These are phyloP conservation scores for Achaetomium macrosporum DNA, from an alignment of 2,329 filamentous ascomycete genomes.

Conservation along the genomic window DNA sequence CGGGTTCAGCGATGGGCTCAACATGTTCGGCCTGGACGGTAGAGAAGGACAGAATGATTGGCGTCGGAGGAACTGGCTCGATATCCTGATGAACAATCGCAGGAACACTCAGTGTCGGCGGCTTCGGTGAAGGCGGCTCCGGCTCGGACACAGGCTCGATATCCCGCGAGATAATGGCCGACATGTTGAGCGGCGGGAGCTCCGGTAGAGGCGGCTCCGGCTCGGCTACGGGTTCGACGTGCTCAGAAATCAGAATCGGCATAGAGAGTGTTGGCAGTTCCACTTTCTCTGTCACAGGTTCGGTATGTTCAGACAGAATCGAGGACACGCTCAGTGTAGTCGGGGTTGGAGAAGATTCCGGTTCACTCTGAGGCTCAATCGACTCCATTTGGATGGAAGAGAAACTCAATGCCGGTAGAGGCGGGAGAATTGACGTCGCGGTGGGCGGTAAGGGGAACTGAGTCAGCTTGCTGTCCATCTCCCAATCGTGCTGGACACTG, in stretches of 20 bases:
- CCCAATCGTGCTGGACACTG: slow-evolving; percentile 45
- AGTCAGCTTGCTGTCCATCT: slow-evolving; percentile 47
- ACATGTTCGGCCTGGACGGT: slow-evolving; percentile 16
- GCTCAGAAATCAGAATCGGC: slow-evolving; percentile 12
- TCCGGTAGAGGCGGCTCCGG: slow-evolving; percentile 9
- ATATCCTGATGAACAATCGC: slow-evolving; percentile 16
- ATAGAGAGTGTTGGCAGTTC: slow-evolving; percentile 10
- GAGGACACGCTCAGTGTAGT: slow-evolving; percentile 28
- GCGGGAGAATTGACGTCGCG: slow-evolving; percentile 31
- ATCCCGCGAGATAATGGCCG: slow-evolving; percentile 13
- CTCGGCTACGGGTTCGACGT: slow-evolving; percentile 21
- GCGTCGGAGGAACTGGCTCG: slow-evolving; percentile 19
- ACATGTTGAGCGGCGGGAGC: slow-evolving; percentile 14
- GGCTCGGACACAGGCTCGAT: slow-evolving; percentile 20
- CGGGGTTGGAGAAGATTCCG: slow-evolving; percentile 24
- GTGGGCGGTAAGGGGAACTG: slow-evolving; percentile 51
- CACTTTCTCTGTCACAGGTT: slow-evolving; percentile 15
- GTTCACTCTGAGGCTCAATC: slow-evolving; percentile 39
- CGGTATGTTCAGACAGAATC: slow-evolving; percentile 24
- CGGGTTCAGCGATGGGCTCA: slow-evolving; percentile 26
- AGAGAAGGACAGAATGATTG: slow-evolving; percentile 18
- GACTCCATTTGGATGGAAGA: slow-evolving; percentile 41
- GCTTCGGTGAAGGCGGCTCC: slow-evolving; percentile 4
- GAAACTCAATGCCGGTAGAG: slow-evolving; percentile 35
- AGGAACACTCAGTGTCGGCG: slow-evolving; percentile 10